Evolutionary conservation across 1,284 basidiomycete species (phyloP).

Genomic region (Moesziomyces sp.): DNA sequence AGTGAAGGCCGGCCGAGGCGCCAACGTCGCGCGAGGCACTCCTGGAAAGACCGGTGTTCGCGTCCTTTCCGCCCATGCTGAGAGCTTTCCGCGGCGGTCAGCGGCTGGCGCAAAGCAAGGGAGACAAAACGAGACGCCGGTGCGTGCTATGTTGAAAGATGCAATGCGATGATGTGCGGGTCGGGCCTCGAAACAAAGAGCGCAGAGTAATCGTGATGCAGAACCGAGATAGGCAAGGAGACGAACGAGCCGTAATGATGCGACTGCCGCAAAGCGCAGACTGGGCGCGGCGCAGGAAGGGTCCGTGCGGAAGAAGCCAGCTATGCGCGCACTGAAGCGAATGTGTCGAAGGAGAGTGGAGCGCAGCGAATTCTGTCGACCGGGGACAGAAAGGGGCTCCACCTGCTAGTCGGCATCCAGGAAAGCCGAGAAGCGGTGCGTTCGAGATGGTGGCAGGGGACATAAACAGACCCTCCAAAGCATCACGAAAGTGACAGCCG

Average conservation of each 20-base stretch:
- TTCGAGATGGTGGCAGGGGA: constrained; percentile 4
- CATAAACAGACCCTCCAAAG: constrained; percentile 4
- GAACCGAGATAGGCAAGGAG: too few relatives aligned
- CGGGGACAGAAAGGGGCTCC: neutral
- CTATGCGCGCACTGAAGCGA: neutral
- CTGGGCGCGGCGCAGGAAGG: too few relatives aligned
- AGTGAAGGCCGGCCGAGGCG: constrained; percentile 2
- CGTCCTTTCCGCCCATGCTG: constrained; percentile 38
- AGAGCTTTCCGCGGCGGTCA: neutral
- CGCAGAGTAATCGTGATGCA: too few relatives aligned
- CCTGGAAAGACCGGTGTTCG: constrained; percentile 13
- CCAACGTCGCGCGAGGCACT: constrained; percentile 29
- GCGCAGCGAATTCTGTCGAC: neutral
- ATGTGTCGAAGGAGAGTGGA: neutral
- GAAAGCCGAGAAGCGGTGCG: neutral
- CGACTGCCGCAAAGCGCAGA: too few relatives aligned
- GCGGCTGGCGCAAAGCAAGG: neutral
- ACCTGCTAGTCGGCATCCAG: neutral
- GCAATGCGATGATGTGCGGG: too few relatives aligned
- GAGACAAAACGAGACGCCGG: too few relatives aligned
- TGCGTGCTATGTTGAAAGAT: too few relatives aligned
- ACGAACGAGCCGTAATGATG: too few relatives aligned
- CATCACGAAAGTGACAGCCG: constrained; percentile 10
- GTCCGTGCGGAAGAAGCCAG: neutral
- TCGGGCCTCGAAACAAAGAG: too few relatives aligned